Conservation (phyloP, 306 rosid genomes). For the Cicer bijugum region DNA sequence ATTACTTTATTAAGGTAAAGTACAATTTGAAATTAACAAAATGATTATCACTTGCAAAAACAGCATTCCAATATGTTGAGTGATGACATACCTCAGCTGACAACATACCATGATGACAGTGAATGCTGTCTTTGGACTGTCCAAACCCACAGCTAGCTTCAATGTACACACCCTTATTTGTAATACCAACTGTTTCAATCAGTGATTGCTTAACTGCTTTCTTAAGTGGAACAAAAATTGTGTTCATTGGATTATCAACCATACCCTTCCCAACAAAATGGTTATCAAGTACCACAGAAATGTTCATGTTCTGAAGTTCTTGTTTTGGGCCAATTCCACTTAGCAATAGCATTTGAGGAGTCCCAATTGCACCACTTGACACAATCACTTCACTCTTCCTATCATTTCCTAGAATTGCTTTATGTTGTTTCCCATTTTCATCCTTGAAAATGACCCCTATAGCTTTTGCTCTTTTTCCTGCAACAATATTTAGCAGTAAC, state of each 20-base stretch:
- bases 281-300: constrained; percentile 66
- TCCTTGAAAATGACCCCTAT: constrained; percentile 83
- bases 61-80: background rate
- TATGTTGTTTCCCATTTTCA: constrained; percentile 75
- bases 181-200: constrained; percentile 87
- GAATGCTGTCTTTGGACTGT: constrained; percentile 82
- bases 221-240: constrained; percentile 72
- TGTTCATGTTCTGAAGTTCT: constrained; percentile 66
- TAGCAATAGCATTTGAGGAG: constrained; percentile 82
- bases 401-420: constrained; percentile 60
- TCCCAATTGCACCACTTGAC: constrained; percentile 85
- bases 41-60: too few species aligned
- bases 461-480: constrained; percentile 74
- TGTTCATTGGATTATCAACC: constrained; percentile 95
- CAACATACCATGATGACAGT: constrained; percentile 86
- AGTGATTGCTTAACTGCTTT: constrained; percentile 64
- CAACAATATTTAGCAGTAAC: constrained; percentile 2
- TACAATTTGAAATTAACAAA: too few species aligned
- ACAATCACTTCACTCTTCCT: constrained; percentile 69
- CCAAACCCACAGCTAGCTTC: constrained; percentile 92
- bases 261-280: constrained; percentile 84
- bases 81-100: constrained; percentile 81
- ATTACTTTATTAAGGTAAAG: too few species aligned
- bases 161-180: constrained; percentile 81
- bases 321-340: constrained; percentile 87